Percentiles rank a stretch among this genome's conserved stretches.
Evolutionary conservation across 2,329 filamentous ascomycete genomes (phyloP).

Genomic region (Cladophialophora immunda): DNA sequence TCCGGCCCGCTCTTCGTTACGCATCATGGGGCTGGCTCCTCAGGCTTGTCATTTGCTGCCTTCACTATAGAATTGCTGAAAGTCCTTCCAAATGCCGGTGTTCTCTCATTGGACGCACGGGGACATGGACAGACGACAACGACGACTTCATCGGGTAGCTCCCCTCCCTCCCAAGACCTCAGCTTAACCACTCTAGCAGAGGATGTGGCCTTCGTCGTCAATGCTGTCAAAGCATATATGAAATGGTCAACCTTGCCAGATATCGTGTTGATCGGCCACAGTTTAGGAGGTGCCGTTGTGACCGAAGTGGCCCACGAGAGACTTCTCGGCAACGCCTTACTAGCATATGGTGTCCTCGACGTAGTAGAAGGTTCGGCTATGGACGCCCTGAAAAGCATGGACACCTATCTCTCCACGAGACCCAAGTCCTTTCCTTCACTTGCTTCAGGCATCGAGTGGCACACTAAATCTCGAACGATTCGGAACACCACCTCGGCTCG

Average conservation of each 20-base stretch:
- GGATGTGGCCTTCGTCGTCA: conserved; percentile 76
- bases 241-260: conserved; percentile 77
- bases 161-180: conserved; percentile 64
- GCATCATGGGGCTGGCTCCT: conserved; percentile 94
- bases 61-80: conserved; percentile 80
- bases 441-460: conserved; percentile 89
- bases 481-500: conserved; percentile 84
- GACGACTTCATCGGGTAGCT: conserved; percentile 23
- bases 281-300: conserved; percentile 88
- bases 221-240: conserved; percentile 72
- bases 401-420: conserved; percentile 83
- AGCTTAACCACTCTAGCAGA: conserved; percentile 74
- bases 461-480: conserved; percentile 86
- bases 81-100: conserved; percentile 78
- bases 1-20: conserved; percentile 86
- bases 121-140: conserved; percentile 77
- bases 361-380: conserved; percentile 96
- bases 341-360: conserved; percentile 91
- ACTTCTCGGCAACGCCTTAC: conserved; percentile 70
- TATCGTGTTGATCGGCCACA: conserved; percentile 87
- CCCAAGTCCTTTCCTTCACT: conserved; percentile 80
- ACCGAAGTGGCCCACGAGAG: conserved; percentile 79
- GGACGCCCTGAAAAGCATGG: conserved; percentile 93
- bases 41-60: conserved; percentile 88
- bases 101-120: conserved; percentile 85